Evolutionary conservation across 805 yeast species (phyloP).

Genomic region (Sungouiozyma ichnusensis): DNA sequence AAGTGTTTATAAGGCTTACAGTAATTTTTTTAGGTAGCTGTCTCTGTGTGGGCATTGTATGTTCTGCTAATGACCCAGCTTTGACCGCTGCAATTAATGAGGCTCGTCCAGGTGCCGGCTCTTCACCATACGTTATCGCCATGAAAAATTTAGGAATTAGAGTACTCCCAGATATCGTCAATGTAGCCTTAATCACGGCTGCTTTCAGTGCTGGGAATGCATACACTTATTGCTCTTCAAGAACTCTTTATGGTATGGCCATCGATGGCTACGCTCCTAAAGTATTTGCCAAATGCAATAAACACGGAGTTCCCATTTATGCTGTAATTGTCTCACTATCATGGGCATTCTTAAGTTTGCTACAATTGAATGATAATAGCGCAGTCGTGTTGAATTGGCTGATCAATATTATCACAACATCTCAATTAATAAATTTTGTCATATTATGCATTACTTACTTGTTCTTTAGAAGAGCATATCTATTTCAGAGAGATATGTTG

Average conservation of each 20-base stretch:
- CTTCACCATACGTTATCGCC: conserved; percentile 76
- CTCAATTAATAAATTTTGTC: conserved; percentile 53
- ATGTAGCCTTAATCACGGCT: conserved; percentile 62
- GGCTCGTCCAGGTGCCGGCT: conserved; percentile 65
- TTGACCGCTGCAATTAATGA: conserved; percentile 47
- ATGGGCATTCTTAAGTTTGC: conserved; percentile 57
- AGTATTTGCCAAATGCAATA: conserved; percentile 49
- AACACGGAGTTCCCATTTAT: conserved; percentile 59
- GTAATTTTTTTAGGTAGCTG: conserved; percentile 66
- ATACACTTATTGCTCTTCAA: conserved; percentile 61
- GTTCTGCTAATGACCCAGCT: conserved; percentile 57
- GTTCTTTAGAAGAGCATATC: conserved; percentile 50
- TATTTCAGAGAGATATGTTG: conserved; percentile 38
- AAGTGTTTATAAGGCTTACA: conserved; percentile 58
- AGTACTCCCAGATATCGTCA: conserved; percentile 66
- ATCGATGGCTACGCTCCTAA: conserved; percentile 64
- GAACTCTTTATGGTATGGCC: conserved; percentile 61
- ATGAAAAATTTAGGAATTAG: conserved; percentile 60
- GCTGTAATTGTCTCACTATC: conserved; percentile 40
- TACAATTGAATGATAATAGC: conserved; percentile 51
- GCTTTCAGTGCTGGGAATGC: conserved; percentile 82
- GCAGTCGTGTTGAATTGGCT: conserved; percentile 63
- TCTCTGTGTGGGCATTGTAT: conserved; percentile 65
- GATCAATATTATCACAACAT: conserved; percentile 58
- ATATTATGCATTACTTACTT: conserved; percentile 48